A percentile compares a stretch with the other conserved stretches of the same genome.
phyloP scores from a whole-genome alignment of 305 asterid species.

The Andrographis paniculata region DNA sequence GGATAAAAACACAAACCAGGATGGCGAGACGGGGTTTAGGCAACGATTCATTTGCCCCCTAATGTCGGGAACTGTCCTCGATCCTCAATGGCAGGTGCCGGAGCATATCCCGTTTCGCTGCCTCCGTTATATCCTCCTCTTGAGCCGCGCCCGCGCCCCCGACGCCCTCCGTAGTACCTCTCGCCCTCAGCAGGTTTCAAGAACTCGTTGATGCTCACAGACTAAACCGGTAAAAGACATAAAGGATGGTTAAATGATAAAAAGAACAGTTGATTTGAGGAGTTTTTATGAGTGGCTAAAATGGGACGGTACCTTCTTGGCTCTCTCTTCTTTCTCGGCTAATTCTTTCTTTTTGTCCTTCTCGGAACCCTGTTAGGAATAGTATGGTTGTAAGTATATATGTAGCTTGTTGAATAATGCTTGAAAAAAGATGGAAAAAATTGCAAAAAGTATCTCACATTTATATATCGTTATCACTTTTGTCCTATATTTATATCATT shows the following conservation, averaged over 20 bases:
- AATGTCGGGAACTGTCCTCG: constrained; percentile 57
- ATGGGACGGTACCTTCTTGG: constrained; percentile 65
- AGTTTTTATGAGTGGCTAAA: too few relatives aligned
- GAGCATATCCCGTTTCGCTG: constrained; percentile 15
- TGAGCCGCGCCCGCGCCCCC: constrained; percentile 64
- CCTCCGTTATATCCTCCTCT: constrained; percentile 37
- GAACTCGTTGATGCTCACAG: constrained; percentile 84
- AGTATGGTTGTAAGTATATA: too few relatives aligned
- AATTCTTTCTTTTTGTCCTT: constrained; percentile 74
- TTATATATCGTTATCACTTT: too few relatives aligned
- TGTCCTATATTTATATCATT: too few relatives aligned
- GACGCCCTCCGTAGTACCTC: constrained; percentile 55
- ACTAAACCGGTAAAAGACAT: constrained; percentile 40
- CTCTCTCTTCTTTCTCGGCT: constrained; percentile 76
- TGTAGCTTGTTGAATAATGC: too few relatives aligned
- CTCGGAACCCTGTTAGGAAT: not conserved
- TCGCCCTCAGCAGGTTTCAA: constrained; percentile 81
- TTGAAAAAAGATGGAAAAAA: too few relatives aligned
- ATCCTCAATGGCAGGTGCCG: constrained; percentile 53
- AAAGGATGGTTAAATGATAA: too few relatives aligned
- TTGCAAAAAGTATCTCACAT: too few relatives aligned
- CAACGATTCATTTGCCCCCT: constrained; percentile 54
- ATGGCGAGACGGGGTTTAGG: too few relatives aligned
- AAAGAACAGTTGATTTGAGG: too few relatives aligned
- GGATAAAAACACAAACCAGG: too few relatives aligned